Evolutionary conservation across 352 stramenopile species (phyloP), one percentile per base, ranked within the genome.

Genomic region (Poterioochromonas sp.): DNA sequence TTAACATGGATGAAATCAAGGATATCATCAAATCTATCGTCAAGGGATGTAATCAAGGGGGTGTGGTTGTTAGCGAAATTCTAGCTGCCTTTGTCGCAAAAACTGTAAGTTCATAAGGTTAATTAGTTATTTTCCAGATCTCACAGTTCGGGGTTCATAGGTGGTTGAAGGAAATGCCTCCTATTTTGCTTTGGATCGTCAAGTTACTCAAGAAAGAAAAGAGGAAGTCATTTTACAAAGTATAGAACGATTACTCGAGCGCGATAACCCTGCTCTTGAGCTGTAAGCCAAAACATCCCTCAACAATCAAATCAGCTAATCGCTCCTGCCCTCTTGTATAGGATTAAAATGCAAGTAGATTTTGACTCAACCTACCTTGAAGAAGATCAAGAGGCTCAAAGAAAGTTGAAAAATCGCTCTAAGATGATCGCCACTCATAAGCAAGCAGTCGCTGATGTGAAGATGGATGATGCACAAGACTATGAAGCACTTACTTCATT

Each of bases 321-420:
- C 1, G 1, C 20, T 8, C 20, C 15, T 71, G 32, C 32, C 20
- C 26, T 22, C 26, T 41, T 15, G 15, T 71, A 22, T 8, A 71
- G 62, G n/a, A 88, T 97, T 78, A 95, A 95, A 81, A 97, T 97
- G 90, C 92, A 97, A 83, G 90, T 96, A 54, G 90, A 90, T 68
- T 97, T 96, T 78, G 92, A 97, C 81, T 90, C 87, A 37, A 90
- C 87, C 53, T 96, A 95, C 82, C 88, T 93, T 22, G 37, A 79
- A 0, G 74, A 83, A 65, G 84, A 90, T 62, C 87, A 93, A 53
- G 83, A 87, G 43, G 70, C 96, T 47, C 84, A 88, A 1, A 80
- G 83, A 44, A 85, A 86, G 32, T 83, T 85, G 0, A 84, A 88
- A 35, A 83, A 81, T 53, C 88, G 91, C 43, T 82, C 87, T 22